Conservation (phyloP, 139 green algal species). For the Micromonas pusilla region DNA sequence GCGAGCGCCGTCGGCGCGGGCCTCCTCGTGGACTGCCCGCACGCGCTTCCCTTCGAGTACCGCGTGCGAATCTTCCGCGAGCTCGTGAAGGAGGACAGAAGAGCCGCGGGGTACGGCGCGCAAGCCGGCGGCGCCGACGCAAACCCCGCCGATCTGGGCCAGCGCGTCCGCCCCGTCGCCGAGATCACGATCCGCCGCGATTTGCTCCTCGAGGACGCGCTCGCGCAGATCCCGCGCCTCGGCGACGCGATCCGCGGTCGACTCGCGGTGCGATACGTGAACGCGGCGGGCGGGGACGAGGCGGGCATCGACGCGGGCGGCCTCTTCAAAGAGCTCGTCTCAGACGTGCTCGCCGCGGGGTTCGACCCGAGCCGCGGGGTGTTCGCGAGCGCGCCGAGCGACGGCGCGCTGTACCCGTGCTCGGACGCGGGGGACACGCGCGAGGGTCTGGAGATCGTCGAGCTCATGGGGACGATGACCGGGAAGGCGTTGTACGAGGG, state of each 20-base stretch:
- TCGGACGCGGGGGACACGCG: constrained; percentile 26
- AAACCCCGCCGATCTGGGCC: neutral
- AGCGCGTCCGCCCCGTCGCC: neutral
- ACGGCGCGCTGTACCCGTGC: constrained; percentile 73
- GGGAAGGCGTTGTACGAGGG: constrained; percentile 72
- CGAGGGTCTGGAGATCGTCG: constrained; percentile 53
- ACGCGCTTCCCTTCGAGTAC: constrained; percentile 16
- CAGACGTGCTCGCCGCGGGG: constrained; percentile 59
- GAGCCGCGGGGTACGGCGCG: neutral
- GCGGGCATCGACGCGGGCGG: constrained; percentile 88
- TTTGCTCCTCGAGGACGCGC: constrained; percentile 9
- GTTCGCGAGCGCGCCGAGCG: constrained; percentile 64
- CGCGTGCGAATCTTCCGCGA: constrained; percentile 25
- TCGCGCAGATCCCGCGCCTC: neutral
- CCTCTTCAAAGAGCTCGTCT: constrained; percentile 95
- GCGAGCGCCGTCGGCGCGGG: neutral
- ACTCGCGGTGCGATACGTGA: constrained; percentile 17
- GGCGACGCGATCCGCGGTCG: neutral
- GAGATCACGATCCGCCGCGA: constrained; percentile 6
- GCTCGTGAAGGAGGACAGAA: constrained; percentile 13
- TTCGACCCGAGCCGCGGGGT: constrained; percentile 66
- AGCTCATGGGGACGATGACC: constrained; percentile 64
- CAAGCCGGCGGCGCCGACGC: constrained; percentile 2
- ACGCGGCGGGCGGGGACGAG: constrained; percentile 61
- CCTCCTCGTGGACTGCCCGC: constrained; percentile 12